A percentile compares a stretch with the other conserved stretches of the same genome.
These are phyloP conservation scores for Neobulgaria alba DNA, from an alignment of 2,329 filamentous ascomycete genomes.

Conservation along the genomic window DNA sequence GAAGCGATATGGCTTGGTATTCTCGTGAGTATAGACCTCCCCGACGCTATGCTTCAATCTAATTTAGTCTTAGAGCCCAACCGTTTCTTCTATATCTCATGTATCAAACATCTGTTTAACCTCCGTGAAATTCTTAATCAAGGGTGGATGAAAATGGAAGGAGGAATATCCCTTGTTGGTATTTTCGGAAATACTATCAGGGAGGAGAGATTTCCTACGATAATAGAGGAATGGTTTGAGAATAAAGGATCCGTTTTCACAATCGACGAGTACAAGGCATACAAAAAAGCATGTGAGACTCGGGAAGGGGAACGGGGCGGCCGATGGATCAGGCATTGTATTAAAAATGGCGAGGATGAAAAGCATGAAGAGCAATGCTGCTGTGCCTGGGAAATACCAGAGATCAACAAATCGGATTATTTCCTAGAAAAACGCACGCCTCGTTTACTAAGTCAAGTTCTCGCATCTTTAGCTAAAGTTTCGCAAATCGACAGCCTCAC, in stretches of 20 bases:
- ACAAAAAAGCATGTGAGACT: slow-evolving; percentile 7
- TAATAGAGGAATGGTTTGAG: slow-evolving; percentile 10
- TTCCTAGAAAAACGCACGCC: slow-evolving; percentile 10
- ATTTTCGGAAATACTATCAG: slow-evolving; percentile 5
- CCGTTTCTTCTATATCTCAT: slow-evolving; percentile 11
- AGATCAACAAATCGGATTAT: slow-evolving; percentile 9
- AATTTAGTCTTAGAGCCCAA: slow-evolving; percentile 10
- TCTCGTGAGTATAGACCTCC: slow-evolving; percentile 9
- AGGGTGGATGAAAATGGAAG: slow-evolving; percentile 9
- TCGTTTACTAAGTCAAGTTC: slow-evolving; percentile 9
- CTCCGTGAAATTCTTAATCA: slow-evolving; percentile 10
- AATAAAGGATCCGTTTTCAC: slow-evolving; percentile 11
- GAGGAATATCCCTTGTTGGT: slow-evolving; percentile 5
- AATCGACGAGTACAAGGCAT: slow-evolving; percentile 10
- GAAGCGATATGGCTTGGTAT: slow-evolving; percentile 20
- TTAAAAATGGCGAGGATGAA: slow-evolving; percentile 7
- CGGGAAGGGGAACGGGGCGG: slow-evolving; percentile 4
- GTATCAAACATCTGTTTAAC: slow-evolving; percentile 9
- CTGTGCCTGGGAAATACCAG: slow-evolving; percentile 8
- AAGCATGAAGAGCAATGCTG: slow-evolving; percentile 9
- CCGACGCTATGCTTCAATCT: slow-evolving; percentile 6
- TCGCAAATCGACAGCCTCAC: slow-evolving; percentile 8
- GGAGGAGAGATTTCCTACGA: slow-evolving; percentile 9
- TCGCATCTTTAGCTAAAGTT: slow-evolving; percentile 10
- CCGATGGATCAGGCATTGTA: slow-evolving; percentile 9